Percentiles rank a stretch among this genome's conserved stretches.
phyloP scores from a whole-genome alignment of 495 filamentous ascomycete species.

The Penicillium nucicola region DNA sequence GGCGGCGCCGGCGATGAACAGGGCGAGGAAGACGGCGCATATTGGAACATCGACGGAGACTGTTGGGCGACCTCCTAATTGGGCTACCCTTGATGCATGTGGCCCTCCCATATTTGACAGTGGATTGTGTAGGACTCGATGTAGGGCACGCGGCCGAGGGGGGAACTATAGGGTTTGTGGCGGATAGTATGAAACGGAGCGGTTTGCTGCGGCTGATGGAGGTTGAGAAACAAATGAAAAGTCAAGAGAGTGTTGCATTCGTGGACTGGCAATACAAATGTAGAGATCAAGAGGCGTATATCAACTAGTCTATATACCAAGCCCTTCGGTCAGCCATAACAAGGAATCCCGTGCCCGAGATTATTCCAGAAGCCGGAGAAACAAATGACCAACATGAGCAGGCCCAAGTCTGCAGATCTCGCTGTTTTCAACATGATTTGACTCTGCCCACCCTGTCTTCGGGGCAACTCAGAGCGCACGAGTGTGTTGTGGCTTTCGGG shows the following conservation, averaged over 20 bases:
- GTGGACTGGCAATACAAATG: neutral
- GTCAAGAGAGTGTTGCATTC: neutral
- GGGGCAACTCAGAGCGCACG: neutral
- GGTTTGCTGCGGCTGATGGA: neutral
- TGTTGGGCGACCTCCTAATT: slow-evolving; percentile 58
- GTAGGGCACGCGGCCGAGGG: neutral
- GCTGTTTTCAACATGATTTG: neutral
- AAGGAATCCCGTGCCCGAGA: neutral
- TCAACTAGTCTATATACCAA: neutral
- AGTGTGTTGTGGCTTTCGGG: neutral
- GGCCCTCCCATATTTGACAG: slow-evolving; percentile 23
- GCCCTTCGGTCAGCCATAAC: neutral
- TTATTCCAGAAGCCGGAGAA: neutral
- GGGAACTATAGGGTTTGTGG: neutral
- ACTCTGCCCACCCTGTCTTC: neutral
- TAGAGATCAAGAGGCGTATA: neutral
- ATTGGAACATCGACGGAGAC: slow-evolving; percentile 60
- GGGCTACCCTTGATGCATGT: slow-evolving; percentile 45
- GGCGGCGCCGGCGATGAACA: slow-evolving; percentile 59
- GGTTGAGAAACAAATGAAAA: neutral
- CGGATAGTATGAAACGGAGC: too few relatives aligned
- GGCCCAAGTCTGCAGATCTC: neutral
- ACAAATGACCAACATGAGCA: neutral
- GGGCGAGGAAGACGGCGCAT: slow-evolving; percentile 56
- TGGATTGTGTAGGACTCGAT: neutral